Base-by-base conservation (phyloP, 2,329 filamentous ascomycete genomes). In the Lithohypha guttulata region DNA sequence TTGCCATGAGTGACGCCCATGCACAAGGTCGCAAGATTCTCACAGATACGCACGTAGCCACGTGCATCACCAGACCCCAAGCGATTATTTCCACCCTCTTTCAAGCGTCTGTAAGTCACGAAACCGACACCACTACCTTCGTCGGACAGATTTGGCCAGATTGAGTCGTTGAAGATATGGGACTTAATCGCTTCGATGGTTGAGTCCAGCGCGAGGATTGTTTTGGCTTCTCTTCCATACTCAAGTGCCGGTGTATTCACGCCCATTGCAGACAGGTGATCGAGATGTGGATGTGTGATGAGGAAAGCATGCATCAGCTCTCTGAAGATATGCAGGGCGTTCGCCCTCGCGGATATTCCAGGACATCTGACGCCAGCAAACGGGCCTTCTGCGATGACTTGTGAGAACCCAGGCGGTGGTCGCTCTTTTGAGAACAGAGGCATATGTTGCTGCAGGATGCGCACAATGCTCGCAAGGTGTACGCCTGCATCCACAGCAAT, bases 81-180 rank as follows among this genome's bases (percentile, higher is more conserved):
- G 18, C 84, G 79, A 2, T 82, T 78, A 43, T 89, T 91, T 2
- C 89, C 89, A 8, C 87, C 89, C 56, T 95, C 87, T 4, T 84
- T 79, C 7, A 98, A 68, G 11, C 91, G 76, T 57, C 86, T 79
- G 52, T 93, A 96, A 0, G 85, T 94, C 22, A 98, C 77, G 19
- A 98, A 71, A 0, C 91, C 91, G 3, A 87, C 87, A 17, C 91
- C 91, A 22, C 87, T 86, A 57, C 94, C 91, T 62, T 98, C 91
- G 54, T 98, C 89, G 0, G 85, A 93, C 26, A 98, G 65, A 51
- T 98, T 98, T 0, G 91, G 91, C 91, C 91, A 98, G 39, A 96
- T 93, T 42, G 94, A 68, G 54, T 95, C 93, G 61, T 98, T 98
- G 67, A 98, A 98, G 43, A 98, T 84, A 60, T 98, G 87, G 1